phyloP scores from a whole-genome alignment of 2,329 filamentous ascomycete genomes.

The Dryadomyces quercus-mongolicae region DNA sequence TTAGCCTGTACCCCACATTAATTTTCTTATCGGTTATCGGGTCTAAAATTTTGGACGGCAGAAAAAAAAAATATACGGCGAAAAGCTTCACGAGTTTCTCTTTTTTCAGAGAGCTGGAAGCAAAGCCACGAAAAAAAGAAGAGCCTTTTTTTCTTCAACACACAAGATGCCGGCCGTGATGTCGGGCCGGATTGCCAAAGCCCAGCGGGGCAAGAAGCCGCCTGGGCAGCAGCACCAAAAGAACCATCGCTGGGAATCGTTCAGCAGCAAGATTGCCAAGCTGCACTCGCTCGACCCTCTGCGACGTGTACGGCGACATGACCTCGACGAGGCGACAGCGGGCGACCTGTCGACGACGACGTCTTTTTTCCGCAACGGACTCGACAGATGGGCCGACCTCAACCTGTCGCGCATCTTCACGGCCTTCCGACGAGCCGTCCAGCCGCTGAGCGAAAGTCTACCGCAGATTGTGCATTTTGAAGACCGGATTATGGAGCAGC shows the following conservation, averaged over 20 bases:
- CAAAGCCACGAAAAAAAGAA: neutral
- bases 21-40: conserved; percentile 5
- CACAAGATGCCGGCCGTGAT: conserved; percentile 47
- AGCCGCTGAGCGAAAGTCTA: conserved; percentile 75
- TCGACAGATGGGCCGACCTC: conserved; percentile 84
- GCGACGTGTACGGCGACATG: conserved; percentile 74
- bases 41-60: conserved; percentile 10
- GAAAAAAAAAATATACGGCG: conserved; percentile 8
- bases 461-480: conserved; percentile 88
- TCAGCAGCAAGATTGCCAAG: conserved; percentile 79
- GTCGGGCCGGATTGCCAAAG: conserved; percentile 57
- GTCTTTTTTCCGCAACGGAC: conserved; percentile 75
- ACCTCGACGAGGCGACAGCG: conserved; percentile 48
- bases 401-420: conserved; percentile 78
- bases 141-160: neutral
- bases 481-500: conserved; percentile 65
- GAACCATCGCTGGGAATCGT: conserved; percentile 83
- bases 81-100: too few relatives aligned
- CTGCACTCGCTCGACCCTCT: conserved; percentile 84
- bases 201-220: conserved; percentile 54
- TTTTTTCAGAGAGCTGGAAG: too few relatives aligned
- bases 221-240: conserved; percentile 46
- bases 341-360: conserved; percentile 63
- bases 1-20: neutral
- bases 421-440: conserved; percentile 61